Base-by-base conservation (phyloP, 2,329 filamentous ascomycete species). In the Chaetomiaceae sp. region DNA sequence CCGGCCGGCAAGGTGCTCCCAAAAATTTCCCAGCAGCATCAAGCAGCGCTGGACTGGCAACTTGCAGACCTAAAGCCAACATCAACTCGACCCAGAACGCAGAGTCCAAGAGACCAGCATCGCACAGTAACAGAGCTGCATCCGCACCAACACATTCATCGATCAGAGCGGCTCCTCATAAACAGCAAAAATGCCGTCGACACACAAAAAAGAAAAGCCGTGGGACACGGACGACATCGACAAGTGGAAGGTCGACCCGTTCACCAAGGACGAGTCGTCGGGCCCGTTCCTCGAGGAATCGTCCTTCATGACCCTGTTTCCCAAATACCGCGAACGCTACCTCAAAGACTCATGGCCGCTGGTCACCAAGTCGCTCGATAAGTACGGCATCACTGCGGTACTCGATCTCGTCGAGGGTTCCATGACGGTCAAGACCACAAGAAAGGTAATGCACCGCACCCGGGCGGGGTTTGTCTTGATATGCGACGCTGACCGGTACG, bases 141-240 rank as follows among this genome's bases (percentile, higher is more conserved):
- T 6, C 25, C 25, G 6, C 25, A 6, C 25, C 5, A 27, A 27
- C 16, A 37, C 34, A 37, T n/a, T 38, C 33, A 43, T 12, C 23
- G n/a, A n/a, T n/a, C n/a, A n/a, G n/a, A n/a, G n/a, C n/a, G n/a
- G 14, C 21, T 35, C 10, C 33, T 20, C 49, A 6, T 21, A 31
- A 25, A n/a, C n/a, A 37, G 5, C 16, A 62, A 25, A 48, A 25
- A 90, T 96, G 90, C 89, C 90, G 56, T 93, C 89, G 25, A 95
- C 86, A 58, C 83, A 96, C 72, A 87, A 96, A 56, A 86, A 81
- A 60, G 89, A 95, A 3, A 96, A 96, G 70, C 87, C 89, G 49
- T 95, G 91, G 91, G 91, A 96, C 64, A 95, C 91, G 50, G 91
- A 95, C 56, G 93, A 96, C 64, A 89, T 97, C 58, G 92, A 97